Evolutionary conservation across 2,329 filamentous ascomycete genomes (phyloP), one percentile per base, ranked within the genome.

Genomic region (Verticillium nonalfalfae): DNA sequence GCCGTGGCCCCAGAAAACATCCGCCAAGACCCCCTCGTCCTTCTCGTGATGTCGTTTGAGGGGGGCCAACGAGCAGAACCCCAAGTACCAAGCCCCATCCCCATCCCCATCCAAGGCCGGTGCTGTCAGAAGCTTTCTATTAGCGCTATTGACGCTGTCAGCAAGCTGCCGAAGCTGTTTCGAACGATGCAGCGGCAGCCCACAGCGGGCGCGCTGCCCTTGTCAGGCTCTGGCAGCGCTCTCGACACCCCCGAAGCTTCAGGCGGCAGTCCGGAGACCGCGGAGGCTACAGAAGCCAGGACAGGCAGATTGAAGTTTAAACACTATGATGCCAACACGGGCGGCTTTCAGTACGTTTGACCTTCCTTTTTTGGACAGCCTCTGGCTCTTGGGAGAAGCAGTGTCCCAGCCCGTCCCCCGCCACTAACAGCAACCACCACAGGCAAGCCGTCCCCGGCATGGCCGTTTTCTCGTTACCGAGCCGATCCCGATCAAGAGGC

Each of bases 391-490:
- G 6, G n/a, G 9, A 9, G 10, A 9, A 21, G n/a, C 21, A 11
- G 15, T 18, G 11, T 18, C n/a, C 10, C 45, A 18, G 39, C 14
- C n/a, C n/a, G 18, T 10, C 45, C 10, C 45, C 6, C 3, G 9
- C n/a, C 18, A 52, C 18, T 52, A 3, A 52, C 45, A 13, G 18
- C 45, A 4, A 21, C 7, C 45, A 11, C 45, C 18, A 40, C 15
- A 52, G 45, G 10, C 45, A 21, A 21, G 18, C 9, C n/a, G 45
- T 52, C 45, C 45, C 45, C 45, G 45, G 45, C n/a, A 52, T 18
- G 45, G n/a, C 45, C 18, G 62, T 62, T 36, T 63, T 63, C 35
- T 58, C 60, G 18, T 39, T 63, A 14, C 9, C 35, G 3, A 62
- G 59, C 33, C 62, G 62, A 13, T 39, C 52, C 33, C 56, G 57